Base-by-base conservation (phyloP, 306 rosid genomes). In the Luffa acutangula region DNA sequence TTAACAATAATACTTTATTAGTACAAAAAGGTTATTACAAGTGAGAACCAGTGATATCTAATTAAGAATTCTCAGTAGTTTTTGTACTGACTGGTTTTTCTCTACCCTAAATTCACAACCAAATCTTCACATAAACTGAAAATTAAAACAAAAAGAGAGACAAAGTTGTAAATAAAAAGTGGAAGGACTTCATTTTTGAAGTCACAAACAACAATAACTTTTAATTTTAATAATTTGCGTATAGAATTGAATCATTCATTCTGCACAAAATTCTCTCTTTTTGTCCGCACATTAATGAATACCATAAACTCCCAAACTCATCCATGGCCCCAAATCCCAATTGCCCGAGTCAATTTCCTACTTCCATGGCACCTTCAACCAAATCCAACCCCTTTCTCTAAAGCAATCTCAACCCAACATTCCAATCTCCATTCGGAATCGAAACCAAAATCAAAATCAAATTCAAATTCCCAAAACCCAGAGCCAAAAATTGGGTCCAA, bases 361-460 rank as follows among this genome's bases (percentile, higher is more conserved):
- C 11, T 41, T 48, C 45, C 39, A 72, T 14, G 46, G 14, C 36
- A 7, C 5, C 78, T 15, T 41, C 51, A 67, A 48, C 59, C 34
- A 86, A 49, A 83, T 46, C 39, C 6, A 80, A 48, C 82, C 48
- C 42, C 69, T 76, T 81, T 75, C 15, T 34, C 14, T 63, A 80
- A 34, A 43, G 75, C 21, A 18, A 54, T 66, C 79, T 8, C 15
- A 17, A 67, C 25, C 72, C 48, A 69, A 7, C 4, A 53, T 57
- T 10, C 46, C 46, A 6, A 36, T 53, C 21, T 45, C 13, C 49
- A 39, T 45, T 45, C 49, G 8, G 8, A 45, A 45, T 45, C 66
- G 4, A 0, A 59, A 25, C 10, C 37, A 31, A 57, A 45, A 45
- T 45, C 66, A 10, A 0, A 59, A 25, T 25, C 37, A 31, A 57